Conservation (phyloP, 352 stramenopile species). For the Phytopythium litorale region DNA sequence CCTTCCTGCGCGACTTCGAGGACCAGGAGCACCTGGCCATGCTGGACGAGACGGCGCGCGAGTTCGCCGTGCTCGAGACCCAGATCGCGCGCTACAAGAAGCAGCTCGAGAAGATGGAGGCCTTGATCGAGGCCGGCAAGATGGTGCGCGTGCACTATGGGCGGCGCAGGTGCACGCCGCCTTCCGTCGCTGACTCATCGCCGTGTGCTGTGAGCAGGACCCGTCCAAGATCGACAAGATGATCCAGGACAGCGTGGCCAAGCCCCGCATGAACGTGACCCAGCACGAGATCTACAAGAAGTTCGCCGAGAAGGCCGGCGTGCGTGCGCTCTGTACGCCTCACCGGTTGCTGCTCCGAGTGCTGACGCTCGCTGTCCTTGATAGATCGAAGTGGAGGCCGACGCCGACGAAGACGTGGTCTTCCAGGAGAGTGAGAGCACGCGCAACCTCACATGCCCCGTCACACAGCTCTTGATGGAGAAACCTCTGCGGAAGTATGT, state of each 20-base stretch:
- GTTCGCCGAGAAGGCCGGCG: conserved; percentile 72
- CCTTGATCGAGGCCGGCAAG: conserved; percentile 38
- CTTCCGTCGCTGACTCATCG: not conserved
- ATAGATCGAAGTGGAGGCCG: conserved; percentile 69
- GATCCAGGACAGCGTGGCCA: conserved; percentile 42
- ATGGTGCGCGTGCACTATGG: conserved; percentile 17
- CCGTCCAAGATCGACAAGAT: conserved; percentile 58
- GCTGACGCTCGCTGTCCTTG: not conserved
- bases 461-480: conserved; percentile 80
- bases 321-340: conserved; percentile 17
- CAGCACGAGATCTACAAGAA: conserved; percentile 77
- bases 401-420: conserved; percentile 73
- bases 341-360: not conserved
- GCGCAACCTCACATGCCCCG: conserved; percentile 68
- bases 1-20: conserved; percentile 59
- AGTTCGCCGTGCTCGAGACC: conserved; percentile 59
- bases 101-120: conserved; percentile 64
- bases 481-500: conserved; percentile 74
- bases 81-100: conserved; percentile 66
- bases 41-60: conserved; percentile 65
- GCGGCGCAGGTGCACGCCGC: not conserved
- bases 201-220: conserved; percentile 15
- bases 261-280: conserved; percentile 48
- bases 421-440: conserved; percentile 79
- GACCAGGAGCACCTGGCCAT: conserved; percentile 46